Evolutionary conservation across 768 basidiomycete species (phyloP).

Genomic region (Xerocomellus amylosporus): DNA sequence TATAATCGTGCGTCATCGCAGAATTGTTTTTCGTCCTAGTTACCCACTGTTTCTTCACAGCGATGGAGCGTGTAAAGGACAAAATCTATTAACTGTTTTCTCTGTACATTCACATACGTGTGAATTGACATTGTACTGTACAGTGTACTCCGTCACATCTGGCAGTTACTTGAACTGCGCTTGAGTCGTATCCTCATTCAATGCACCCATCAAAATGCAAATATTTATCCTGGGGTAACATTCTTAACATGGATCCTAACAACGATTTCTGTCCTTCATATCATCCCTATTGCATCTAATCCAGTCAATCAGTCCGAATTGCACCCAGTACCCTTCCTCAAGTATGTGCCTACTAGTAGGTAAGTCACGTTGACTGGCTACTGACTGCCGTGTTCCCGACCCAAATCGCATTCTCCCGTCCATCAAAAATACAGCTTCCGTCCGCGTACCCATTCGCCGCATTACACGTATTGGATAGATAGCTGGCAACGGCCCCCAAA

Average conservation of each 20-base stretch:
- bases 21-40: background rate
- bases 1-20: slow-evolving; percentile 76
- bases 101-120: background rate
- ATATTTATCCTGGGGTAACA: background rate
- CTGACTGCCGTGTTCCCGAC: slow-evolving; percentile 1
- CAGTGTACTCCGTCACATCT: too few relatives aligned
- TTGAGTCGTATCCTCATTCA: background rate
- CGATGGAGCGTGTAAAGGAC: slow-evolving; percentile 35
- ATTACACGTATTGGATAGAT: background rate
- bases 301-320: too few relatives aligned
- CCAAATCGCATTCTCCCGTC: slow-evolving; percentile 1
- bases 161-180: too few relatives aligned
- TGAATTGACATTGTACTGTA: background rate
- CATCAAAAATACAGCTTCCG: slow-evolving; percentile 5
- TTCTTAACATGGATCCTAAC: background rate
- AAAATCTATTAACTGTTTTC: slow-evolving; percentile 16
- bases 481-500: background rate
- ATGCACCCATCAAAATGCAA: background rate
- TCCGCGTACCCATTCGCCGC: background rate
- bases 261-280: too few relatives aligned
- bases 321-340: too few relatives aligned
- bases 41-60: slow-evolving; percentile 11
- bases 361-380: background rate
- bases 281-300: too few relatives aligned
- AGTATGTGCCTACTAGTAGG: background rate